Conservation (phyloP, 257 asterid species). For the Salvia splendens region DNA sequence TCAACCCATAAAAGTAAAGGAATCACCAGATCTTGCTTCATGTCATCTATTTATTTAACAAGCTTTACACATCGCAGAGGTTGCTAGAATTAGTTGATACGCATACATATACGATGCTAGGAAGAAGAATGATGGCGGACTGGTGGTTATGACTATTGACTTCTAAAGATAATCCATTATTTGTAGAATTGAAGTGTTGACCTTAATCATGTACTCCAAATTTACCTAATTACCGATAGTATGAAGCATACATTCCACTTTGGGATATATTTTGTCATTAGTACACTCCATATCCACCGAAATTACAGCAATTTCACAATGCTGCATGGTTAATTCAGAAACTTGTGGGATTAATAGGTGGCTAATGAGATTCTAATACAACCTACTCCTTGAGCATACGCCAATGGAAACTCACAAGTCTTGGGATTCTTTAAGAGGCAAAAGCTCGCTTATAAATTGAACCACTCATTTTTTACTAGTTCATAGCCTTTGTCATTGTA, state of each 20-base stretch:
- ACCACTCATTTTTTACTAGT: too few relatives aligned
- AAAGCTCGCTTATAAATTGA: too few relatives aligned
- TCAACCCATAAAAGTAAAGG: not conserved
- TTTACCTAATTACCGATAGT: too few relatives aligned
- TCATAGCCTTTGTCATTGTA: too few relatives aligned
- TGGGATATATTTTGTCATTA: not conserved
- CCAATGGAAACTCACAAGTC: too few relatives aligned
- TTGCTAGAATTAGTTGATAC: slow-evolving; percentile 6
- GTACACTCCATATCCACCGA: slow-evolving; percentile 1
- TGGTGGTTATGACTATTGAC: not conserved
- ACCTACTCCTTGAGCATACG: too few relatives aligned
- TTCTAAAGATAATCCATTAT: not conserved
- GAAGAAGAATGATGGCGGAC: slow-evolving; percentile 4
- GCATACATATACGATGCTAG: slow-evolving; percentile 5
- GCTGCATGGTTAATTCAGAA: slow-evolving; percentile 6
- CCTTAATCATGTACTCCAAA: not conserved
- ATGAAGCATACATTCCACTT: slow-evolving; percentile 17
- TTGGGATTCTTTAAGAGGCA: too few relatives aligned
- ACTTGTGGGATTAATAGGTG: slow-evolving; percentile 6
- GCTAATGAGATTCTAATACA: too few relatives aligned
- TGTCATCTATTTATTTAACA: not conserved
- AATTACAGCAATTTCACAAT: not conserved
- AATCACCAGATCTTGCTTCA: slow-evolving; percentile 16
- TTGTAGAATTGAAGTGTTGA: slow-evolving; percentile 9
- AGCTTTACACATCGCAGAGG: not conserved